phyloP scores from a whole-genome alignment of 768 basidiomycete genomes.

The Tylopilus rubrobrunneus region DNA sequence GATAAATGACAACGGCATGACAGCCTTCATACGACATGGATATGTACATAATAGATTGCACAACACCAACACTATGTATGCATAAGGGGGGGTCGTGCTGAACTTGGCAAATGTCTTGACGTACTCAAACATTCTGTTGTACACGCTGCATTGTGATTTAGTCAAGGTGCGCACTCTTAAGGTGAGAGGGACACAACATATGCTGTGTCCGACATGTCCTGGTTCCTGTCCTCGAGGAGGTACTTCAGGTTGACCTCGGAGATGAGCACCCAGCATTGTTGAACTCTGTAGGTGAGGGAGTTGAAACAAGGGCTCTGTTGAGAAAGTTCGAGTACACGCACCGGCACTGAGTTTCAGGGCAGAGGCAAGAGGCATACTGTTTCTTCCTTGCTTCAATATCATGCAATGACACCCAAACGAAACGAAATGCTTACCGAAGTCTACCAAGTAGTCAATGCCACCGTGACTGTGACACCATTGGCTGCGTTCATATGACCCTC shows the following conservation, averaged over 20 bases:
- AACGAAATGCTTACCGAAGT: constrained; percentile 15
- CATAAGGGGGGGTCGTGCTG: too few relatives aligned
- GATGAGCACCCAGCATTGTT: constrained; percentile 89
- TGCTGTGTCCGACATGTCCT: constrained; percentile 86
- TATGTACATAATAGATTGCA: too few relatives aligned
- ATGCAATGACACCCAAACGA: background rate
- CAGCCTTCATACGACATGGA: too few relatives aligned
- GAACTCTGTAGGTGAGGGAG: constrained; percentile 53
- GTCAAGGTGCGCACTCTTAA: too few relatives aligned
- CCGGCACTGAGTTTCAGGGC: constrained; percentile 79
- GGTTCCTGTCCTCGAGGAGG: constrained; percentile 80
- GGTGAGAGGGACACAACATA: constrained; percentile 31
- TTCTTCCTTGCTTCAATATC: constrained; percentile 2
- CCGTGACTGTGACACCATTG: constrained; percentile 9
- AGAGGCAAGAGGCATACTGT: constrained; percentile 49
- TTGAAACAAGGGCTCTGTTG: background rate
- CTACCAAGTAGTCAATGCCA: constrained; percentile 28
- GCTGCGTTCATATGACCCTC: constrained; percentile 10
- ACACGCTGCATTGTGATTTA: too few relatives aligned
- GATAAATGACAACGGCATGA: too few relatives aligned
- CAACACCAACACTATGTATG: too few relatives aligned
- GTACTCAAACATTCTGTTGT: too few relatives aligned
- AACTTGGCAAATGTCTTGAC: too few relatives aligned
- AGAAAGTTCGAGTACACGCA: constrained; percentile 18
- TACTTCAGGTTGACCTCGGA: constrained; percentile 78